These are phyloP conservation scores for Mycena amicta DNA, from an alignment of 768 basidiomycete genomes.

Conservation along the genomic window DNA sequence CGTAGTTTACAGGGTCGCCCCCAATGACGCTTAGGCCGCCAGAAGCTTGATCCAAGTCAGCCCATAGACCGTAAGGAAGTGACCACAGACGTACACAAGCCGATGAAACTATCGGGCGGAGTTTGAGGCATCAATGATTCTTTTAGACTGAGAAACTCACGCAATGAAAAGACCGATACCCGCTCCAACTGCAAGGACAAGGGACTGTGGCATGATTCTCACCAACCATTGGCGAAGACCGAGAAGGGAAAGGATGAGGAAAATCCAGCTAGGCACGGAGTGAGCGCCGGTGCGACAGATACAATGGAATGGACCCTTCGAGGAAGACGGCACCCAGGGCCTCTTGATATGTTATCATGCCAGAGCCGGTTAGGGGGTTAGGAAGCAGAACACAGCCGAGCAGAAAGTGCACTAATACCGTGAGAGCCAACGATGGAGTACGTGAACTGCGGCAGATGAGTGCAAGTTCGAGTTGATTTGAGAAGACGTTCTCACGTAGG, in stretches of 20 bases:
- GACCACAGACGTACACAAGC: slow-evolving; percentile 54
- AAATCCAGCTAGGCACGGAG: slow-evolving; percentile 64
- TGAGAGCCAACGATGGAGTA: slow-evolving; percentile 1
- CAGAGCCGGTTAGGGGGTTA: slow-evolving; percentile 55
- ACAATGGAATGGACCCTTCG: slow-evolving; percentile 61
- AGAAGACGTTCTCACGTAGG: slow-evolving; percentile 60
- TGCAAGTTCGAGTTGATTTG: background rate
- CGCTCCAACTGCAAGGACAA: slow-evolving; percentile 81
- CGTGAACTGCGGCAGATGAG: background rate
- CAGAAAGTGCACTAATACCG: too few species aligned
- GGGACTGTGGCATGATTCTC: slow-evolving; percentile 84
- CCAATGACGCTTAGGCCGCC: slow-evolving; percentile 77
- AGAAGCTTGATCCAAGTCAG: slow-evolving; percentile 44
- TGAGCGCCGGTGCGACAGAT: background rate
- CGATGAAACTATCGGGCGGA: slow-evolving; percentile 59
- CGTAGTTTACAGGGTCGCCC: slow-evolving; percentile 67
- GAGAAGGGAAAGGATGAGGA: slow-evolving; percentile 76
- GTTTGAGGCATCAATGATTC: slow-evolving; percentile 8
- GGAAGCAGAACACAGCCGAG: background rate
- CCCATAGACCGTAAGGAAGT: background rate
- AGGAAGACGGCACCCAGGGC: slow-evolving; percentile 86
- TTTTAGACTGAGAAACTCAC: slow-evolving; percentile 39
- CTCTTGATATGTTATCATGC: slow-evolving; percentile 73
- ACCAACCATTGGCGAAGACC: slow-evolving; percentile 91
- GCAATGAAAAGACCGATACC: slow-evolving; percentile 90